Percentiles rank a stretch among this genome's conserved stretches.
phyloP scores from a whole-genome alignment of 2,329 filamentous ascomycete species.

The Fusarium fracticaudum region DNA sequence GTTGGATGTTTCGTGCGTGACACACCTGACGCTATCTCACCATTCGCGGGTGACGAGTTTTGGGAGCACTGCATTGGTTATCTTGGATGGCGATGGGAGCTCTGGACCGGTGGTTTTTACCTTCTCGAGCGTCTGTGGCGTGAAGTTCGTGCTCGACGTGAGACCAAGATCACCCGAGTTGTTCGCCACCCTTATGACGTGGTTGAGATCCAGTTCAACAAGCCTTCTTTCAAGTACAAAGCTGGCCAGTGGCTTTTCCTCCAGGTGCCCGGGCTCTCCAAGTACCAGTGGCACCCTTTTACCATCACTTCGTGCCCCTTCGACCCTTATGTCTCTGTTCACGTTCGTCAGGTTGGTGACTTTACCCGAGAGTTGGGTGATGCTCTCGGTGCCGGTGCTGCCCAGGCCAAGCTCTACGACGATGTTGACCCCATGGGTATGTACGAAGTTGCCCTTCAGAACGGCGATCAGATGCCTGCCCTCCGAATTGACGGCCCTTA shows the following conservation, averaged over 20 bases:
- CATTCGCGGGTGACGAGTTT: constrained; percentile 83
- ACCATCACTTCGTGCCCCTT: constrained; percentile 98
- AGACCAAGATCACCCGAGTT: constrained; percentile 91
- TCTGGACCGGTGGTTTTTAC: constrained; percentile 86
- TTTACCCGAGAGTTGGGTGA: constrained; percentile 95
- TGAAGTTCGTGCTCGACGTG: constrained; percentile 83
- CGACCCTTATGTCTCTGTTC: constrained; percentile 92
- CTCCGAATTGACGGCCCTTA: constrained; percentile 96
- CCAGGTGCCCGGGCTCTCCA: constrained; percentile 88
- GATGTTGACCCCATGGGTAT: constrained; percentile 92
- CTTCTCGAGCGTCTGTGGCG: constrained; percentile 89
- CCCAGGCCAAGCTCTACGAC: constrained; percentile 90
- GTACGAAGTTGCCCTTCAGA: constrained; percentile 96
- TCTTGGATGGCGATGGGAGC: constrained; percentile 96
- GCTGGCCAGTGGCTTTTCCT: constrained; percentile 98
- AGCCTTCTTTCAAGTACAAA: constrained; percentile 98
- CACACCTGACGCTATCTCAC: constrained; percentile 74
- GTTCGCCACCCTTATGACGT: constrained; percentile 97
- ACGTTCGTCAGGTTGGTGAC: constrained; percentile 96
- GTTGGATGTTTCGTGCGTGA: constrained; percentile 97
- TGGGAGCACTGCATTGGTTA: constrained; percentile 97
- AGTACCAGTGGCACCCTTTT: constrained; percentile 97
- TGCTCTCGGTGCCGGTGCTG: constrained; percentile 87
- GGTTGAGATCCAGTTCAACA: constrained; percentile 96
- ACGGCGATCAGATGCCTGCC: constrained; percentile 89